Conservation (phyloP, 208 protist genomes). For the Strigomonas culicis region DNA sequence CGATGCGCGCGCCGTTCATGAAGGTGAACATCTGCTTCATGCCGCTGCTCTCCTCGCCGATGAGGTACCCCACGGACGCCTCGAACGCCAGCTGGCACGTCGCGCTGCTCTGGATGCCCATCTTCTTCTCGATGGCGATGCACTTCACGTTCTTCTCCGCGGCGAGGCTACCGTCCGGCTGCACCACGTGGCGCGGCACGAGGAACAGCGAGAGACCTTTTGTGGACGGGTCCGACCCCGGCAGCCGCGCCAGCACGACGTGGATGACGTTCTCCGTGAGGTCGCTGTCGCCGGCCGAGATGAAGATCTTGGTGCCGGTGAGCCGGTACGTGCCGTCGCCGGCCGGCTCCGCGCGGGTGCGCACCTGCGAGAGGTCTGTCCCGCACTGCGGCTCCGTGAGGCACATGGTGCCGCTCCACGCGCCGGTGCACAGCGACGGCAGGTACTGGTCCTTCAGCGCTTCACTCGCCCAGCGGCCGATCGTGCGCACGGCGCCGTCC, state of each 20-base stretch:
- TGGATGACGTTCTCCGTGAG: slow-evolving; percentile 86
- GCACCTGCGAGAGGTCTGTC: slow-evolving; percentile 78
- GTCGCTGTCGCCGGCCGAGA: slow-evolving; percentile 90
- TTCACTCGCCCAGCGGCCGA: slow-evolving; percentile 61
- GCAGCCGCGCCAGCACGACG: slow-evolving; percentile 78
- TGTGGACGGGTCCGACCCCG: slow-evolving; percentile 50
- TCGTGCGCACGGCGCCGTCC: slow-evolving; percentile 50
- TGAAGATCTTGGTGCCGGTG: slow-evolving; percentile 90
- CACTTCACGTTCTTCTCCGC: slow-evolving; percentile 59
- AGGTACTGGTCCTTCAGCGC: slow-evolving; percentile 83
- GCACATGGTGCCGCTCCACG: slow-evolving; percentile 89
- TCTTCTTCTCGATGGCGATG: slow-evolving; percentile 78
- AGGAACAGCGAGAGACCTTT: slow-evolving; percentile 91
- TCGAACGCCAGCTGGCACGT: slow-evolving; percentile 86
- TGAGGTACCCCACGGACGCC: slow-evolving; percentile 77
- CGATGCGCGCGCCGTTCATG: slow-evolving; percentile 84
- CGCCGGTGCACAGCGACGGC: slow-evolving; percentile 58
- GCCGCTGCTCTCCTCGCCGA: slow-evolving; percentile 74
- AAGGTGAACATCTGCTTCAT: slow-evolving; percentile 91
- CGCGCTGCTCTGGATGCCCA: slow-evolving; percentile 84
- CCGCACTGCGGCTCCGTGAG: slow-evolving; percentile 90
- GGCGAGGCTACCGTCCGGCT: slow-evolving; percentile 57
- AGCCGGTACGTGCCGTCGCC: slow-evolving; percentile 81
- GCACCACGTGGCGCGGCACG: slow-evolving; percentile 77
- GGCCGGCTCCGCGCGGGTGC: slow-evolving; percentile 69